Evolutionary conservation across 140 eudicot genomes (phyloP).

Genomic region (Cichorium intybus): DNA sequence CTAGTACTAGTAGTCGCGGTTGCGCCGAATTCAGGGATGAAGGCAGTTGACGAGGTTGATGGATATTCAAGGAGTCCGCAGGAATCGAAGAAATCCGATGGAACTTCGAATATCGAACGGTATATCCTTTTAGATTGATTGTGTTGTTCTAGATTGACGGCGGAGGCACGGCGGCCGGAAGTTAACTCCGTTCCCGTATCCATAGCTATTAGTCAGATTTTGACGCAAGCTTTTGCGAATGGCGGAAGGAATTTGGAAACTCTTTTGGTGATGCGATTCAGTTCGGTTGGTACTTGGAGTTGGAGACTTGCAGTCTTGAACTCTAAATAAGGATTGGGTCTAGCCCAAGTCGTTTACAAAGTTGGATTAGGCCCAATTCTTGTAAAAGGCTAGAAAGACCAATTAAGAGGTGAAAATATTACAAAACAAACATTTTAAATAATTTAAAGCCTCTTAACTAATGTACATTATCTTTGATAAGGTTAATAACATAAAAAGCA

Average conservation of each 20-base stretch:
- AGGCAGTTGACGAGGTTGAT: constrained; percentile 24
- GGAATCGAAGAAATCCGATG: constrained; percentile 66
- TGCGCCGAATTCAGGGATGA: constrained; percentile 13
- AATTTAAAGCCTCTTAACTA: no score
- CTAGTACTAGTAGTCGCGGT: background rate
- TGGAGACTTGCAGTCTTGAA: no score
- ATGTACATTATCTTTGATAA: no score
- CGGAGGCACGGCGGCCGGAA: constrained; percentile 29
- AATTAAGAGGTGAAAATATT: no score
- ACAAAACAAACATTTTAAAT: no score
- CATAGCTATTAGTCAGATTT: constrained; percentile 7
- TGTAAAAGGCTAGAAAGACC: background rate
- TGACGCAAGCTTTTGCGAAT: background rate
- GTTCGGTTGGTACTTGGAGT: background rate
- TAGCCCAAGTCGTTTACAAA: background rate
- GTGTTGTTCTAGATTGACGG: constrained; percentile 20
- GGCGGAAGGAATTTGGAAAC: constrained; percentile 8
- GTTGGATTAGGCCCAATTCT: background rate
- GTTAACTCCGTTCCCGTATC: constrained; percentile 14
- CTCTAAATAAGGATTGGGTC: constrained; percentile 1
- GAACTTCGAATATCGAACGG: constrained; percentile 83
- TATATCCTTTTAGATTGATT: constrained; percentile 32
- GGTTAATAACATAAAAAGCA: no score
- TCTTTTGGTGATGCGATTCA: constrained; percentile 4
- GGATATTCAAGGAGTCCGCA: constrained; percentile 67